phyloP scores from a whole-genome alignment of 257 asterid genomes.

The Solanum medicagineum region DNA sequence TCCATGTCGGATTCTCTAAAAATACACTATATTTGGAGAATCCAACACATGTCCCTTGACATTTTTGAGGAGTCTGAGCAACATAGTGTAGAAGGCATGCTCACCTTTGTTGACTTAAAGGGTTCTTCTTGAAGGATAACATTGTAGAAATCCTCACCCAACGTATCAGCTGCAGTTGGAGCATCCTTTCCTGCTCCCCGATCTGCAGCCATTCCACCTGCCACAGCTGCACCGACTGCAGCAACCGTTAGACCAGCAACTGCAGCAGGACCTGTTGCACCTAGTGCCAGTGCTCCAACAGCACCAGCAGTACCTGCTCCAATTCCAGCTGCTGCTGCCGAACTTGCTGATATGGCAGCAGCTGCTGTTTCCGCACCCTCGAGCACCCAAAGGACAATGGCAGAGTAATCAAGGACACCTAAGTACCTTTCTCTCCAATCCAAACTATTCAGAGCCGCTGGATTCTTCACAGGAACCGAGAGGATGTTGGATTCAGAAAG shows the following conservation, averaged over 20 bases:
- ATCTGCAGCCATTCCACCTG: constrained; percentile 63
- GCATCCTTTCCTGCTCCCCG: constrained; percentile 57
- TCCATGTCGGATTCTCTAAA: too few relatives aligned
- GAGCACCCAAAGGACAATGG: constrained; percentile 74
- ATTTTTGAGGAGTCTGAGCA: too few relatives aligned
- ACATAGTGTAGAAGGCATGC: background rate
- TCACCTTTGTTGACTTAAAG: constrained; percentile 68
- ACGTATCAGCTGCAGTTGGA: constrained; percentile 43
- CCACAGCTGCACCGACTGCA: constrained; percentile 83
- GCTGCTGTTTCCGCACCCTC: constrained; percentile 84
- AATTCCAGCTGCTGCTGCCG: constrained; percentile 78
- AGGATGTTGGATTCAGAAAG: constrained; percentile 74
- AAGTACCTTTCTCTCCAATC: constrained; percentile 73
- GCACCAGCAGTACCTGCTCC: constrained; percentile 76
- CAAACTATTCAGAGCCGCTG: constrained; percentile 18
- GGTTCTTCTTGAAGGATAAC: constrained; percentile 86
- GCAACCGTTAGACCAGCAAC: constrained; percentile 64
- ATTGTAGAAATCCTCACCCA: constrained; percentile 86
- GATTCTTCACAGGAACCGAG: constrained; percentile 69
- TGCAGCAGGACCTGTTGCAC: constrained; percentile 73
- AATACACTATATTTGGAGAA: too few relatives aligned
- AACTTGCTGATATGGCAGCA: constrained; percentile 54
- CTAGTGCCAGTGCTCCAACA: constrained; percentile 65
- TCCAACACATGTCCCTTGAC: too few relatives aligned
- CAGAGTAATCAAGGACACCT: constrained; percentile 74